Conservation (phyloP, 129 eudicot species). For the Arctium lappa region DNA sequence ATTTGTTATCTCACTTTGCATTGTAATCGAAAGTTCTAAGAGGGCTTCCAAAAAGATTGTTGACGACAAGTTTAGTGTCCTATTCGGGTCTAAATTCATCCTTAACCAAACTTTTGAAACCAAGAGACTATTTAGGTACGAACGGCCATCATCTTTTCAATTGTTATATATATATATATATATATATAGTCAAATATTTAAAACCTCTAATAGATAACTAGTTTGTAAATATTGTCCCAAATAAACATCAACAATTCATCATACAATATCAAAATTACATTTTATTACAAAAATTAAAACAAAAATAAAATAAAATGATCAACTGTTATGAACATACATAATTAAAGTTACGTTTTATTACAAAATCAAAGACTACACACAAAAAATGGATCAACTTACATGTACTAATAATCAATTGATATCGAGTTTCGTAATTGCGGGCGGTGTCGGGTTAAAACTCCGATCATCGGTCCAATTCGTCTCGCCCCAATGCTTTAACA, state of each 20-base stretch:
- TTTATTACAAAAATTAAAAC: not conserved
- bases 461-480: constrained; percentile 77
- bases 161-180: too few relatives aligned
- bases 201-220: too few relatives aligned
- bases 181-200: too few relatives aligned
- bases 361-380: constrained; percentile 21
- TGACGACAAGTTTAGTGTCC: too few relatives aligned
- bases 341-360: constrained; percentile 27
- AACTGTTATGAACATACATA: not conserved
- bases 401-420: not conserved
- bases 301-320: not conserved
- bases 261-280: not conserved
- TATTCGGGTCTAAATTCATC: too few relatives aligned
- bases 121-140: too few relatives aligned
- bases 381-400: constrained; percentile 16
- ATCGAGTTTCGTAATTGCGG: constrained; percentile 23
- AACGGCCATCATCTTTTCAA: too few relatives aligned
- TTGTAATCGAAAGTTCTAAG: too few relatives aligned
- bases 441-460: constrained; percentile 40
- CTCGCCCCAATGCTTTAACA: constrained; percentile 90
- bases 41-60: too few relatives aligned
- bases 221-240: too few relatives aligned
- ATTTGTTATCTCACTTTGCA: too few relatives aligned
- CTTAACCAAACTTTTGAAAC: too few relatives aligned
- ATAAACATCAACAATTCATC: not conserved